phyloP scores from a whole-genome alignment of 805 yeast genomes.

The Suhomyces sp. region DNA sequence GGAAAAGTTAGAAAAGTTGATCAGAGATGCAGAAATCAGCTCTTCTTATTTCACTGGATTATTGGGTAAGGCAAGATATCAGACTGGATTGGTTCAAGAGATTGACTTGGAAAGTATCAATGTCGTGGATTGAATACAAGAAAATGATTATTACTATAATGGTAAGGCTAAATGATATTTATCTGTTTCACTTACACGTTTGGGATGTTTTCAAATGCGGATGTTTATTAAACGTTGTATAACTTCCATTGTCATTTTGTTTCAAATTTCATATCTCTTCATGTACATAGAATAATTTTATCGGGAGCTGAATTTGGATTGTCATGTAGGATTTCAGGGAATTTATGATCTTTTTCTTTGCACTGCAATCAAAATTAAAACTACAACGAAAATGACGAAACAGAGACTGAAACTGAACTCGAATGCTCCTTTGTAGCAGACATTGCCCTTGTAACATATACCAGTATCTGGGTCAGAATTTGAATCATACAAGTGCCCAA shows the following conservation, averaged over 20 bases:
- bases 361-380: constrained; percentile 25
- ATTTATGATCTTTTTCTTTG: constrained; percentile 18
- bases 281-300: no score
- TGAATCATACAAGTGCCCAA: constrained; percentile 56
- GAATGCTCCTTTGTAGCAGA: constrained; percentile 39
- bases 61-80: constrained; percentile 43
- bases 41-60: constrained; percentile 54
- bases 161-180: no score
- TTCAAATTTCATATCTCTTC: no score
- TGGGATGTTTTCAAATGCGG: no score
- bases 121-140: constrained; percentile 36
- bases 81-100: constrained; percentile 39
- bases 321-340: no score
- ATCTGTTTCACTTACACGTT: no score
- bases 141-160: no score
- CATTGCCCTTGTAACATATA: constrained; percentile 36
- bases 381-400: constrained; percentile 23
- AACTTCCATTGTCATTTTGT: no score
- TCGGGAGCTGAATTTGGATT: no score
- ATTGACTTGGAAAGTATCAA: constrained; percentile 46
- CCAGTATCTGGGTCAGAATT: constrained; percentile 41
- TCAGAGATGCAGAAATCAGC: constrained; percentile 57
- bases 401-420: constrained; percentile 30
- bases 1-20: constrained; percentile 50
- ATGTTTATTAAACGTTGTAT: no score